Percentiles rank a stretch among this genome's conserved stretches.
These are phyloP conservation scores for Ganoderma meredithae DNA, from an alignment of 1,284 basidiomycete genomes.

Conservation along the genomic window DNA sequence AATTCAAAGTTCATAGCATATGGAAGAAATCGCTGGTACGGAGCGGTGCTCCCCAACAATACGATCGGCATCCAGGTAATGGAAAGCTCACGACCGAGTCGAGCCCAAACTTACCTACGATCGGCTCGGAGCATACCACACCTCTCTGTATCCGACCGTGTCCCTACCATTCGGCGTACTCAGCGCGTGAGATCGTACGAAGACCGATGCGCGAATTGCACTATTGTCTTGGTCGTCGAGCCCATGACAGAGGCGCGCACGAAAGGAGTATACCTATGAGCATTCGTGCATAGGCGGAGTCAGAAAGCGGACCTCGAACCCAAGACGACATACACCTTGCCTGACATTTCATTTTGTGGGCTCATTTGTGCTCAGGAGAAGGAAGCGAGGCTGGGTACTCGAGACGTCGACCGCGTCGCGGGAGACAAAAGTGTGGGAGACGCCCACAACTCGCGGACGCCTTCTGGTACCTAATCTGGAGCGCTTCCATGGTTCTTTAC, in stretches of 20 bases:
- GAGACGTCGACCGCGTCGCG: neutral
- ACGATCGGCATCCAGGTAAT: neutral
- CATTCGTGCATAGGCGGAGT: neutral
- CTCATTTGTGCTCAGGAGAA: neutral
- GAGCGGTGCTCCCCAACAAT: neutral
- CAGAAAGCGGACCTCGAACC: neutral
- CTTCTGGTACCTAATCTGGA: neutral
- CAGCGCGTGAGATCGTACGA: neutral
- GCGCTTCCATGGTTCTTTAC: neutral
- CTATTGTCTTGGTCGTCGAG: neutral
- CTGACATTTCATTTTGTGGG: neutral
- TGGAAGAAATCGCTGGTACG: neutral
- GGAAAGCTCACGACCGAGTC: neutral
- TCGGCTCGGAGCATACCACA: neutral
- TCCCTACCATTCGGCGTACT: neutral
- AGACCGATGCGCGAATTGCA: neutral
- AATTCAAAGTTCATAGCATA: neutral
- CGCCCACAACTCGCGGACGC: neutral
- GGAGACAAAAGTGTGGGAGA: constrained; percentile 2
- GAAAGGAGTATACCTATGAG: neutral
- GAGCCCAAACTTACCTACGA: neutral
- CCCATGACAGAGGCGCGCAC: neutral
- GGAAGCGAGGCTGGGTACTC: neutral
- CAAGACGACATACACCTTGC: neutral
- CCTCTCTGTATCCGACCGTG: neutral